These are phyloP conservation scores for Elsinoe ampelina DNA, from an alignment of 2,329 filamentous ascomycete genomes.

Conservation along the genomic window DNA sequence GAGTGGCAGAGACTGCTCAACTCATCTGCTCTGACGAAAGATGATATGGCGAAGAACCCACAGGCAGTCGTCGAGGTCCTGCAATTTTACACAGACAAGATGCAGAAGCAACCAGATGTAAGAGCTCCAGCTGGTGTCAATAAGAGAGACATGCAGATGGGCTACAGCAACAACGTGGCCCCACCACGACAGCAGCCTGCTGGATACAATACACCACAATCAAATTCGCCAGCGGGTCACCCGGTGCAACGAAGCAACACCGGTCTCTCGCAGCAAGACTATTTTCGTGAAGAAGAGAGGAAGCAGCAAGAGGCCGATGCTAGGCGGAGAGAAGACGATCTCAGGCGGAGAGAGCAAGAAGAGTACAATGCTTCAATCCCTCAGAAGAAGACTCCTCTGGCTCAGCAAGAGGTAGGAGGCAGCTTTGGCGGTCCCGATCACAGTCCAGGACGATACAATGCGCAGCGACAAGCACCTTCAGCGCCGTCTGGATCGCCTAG, in stretches of 20 bases:
- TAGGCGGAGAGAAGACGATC: conserved; percentile 35
- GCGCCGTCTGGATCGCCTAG: conserved; percentile 48
- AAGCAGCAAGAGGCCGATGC: conserved; percentile 29
- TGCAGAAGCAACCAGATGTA: conserved; percentile 65
- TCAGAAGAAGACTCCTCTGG: conserved; percentile 67
- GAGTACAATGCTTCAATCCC: conserved; percentile 85
- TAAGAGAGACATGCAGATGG: conserved; percentile 43
- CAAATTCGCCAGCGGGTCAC: conserved; percentile 14
- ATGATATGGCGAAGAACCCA: conserved; percentile 96
- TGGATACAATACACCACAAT: conserved; percentile 23
- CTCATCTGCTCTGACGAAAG: conserved; percentile 93
- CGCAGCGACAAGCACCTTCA: conserved; percentile 65
- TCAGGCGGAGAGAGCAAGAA: conserved; percentile 57
- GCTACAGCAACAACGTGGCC: conserved; percentile 37
- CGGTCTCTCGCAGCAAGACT: conserved; percentile 27
- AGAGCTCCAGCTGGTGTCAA: conserved; percentile 58
- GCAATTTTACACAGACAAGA: conserved; percentile 72
- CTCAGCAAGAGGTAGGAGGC: conserved; percentile 82
- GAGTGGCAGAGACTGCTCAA: conserved; percentile 98
- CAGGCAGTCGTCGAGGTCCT: conserved; percentile 59
- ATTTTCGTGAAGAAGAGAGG: conserved; percentile 30
- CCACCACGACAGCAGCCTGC: conserved; percentile 40
- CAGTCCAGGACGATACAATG: conserved; percentile 65
- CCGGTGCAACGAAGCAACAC: conserved; percentile 17
- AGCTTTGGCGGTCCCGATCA: conserved; percentile 43